Conservation (phyloP, 768 basidiomycete species). For the Hygrocybe coccinea region DNA sequence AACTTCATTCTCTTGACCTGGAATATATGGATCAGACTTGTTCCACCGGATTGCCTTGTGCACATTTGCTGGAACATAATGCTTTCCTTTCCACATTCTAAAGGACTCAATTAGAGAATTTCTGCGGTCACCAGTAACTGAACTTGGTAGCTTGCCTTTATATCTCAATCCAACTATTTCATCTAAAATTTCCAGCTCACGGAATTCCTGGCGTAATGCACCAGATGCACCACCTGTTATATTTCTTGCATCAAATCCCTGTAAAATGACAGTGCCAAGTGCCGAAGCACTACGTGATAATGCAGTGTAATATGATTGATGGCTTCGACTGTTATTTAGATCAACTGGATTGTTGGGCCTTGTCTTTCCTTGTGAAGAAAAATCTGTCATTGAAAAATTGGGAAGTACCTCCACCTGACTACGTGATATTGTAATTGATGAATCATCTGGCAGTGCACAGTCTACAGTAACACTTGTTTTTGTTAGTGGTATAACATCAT, state of each 20-base stretch:
- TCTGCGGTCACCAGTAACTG: conserved; percentile 1
- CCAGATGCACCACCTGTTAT: conserved; percentile 16
- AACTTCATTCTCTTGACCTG: too few species aligned
- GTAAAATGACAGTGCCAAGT: conserved; percentile 23
- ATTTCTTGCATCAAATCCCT: conserved; percentile 18
- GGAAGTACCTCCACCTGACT: conserved; percentile 22
- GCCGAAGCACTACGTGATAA: not conserved
- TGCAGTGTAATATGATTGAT: not conserved
- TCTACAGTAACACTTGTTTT: conserved; percentile 1
- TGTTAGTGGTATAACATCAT: conserved; percentile 22
- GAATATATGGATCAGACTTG: not conserved
- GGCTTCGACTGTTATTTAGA: conserved; percentile 12
- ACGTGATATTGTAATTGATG: conserved; percentile 10
- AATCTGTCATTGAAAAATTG: conserved; percentile 32
- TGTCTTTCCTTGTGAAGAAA: conserved; percentile 20
- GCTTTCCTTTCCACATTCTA: not conserved
- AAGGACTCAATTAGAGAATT: conserved; percentile 1
- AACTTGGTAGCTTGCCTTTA: conserved; percentile 2
- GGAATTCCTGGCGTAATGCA: conserved; percentile 17
- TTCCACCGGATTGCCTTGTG: conserved; percentile 4
- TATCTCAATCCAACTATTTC: conserved; percentile 19
- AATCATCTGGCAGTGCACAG: conserved; percentile 20
- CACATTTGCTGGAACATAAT: conserved; percentile 7
- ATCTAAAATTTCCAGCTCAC: conserved; percentile 19
- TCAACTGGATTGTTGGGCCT: conserved; percentile 25